These are phyloP conservation scores for Sporothrix variecibatus DNA, from an alignment of 2,329 filamentous ascomycete genomes.

Conservation along the genomic window DNA sequence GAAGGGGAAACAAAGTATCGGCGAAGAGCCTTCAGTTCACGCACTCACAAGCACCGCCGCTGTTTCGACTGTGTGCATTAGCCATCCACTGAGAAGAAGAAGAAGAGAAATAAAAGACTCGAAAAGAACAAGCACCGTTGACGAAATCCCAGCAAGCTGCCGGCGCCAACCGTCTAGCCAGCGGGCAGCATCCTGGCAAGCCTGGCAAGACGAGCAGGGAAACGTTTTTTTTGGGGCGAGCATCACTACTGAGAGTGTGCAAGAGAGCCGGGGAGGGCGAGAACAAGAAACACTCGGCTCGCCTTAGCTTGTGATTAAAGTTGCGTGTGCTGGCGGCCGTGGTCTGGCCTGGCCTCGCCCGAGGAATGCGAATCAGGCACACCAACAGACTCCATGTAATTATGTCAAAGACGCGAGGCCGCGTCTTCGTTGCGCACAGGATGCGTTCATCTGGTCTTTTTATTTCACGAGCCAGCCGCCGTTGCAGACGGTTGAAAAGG, in stretches of 20 bases:
- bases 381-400: not conserved
- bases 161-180: conserved; percentile 17
- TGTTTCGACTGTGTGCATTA: not conserved
- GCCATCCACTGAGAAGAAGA: not conserved
- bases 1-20: not conserved
- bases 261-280: not conserved
- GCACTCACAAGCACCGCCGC: not conserved
- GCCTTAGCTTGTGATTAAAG: conserved; percentile 8
- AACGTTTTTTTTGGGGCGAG: not conserved
- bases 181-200: conserved; percentile 5
- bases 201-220: not conserved
- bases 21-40: not conserved
- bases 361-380: not conserved
- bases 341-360: not conserved
- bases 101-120: not conserved
- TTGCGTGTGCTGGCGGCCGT: conserved; percentile 2
- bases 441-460: conserved; percentile 9
- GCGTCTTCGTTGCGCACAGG: not conserved
- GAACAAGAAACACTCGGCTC: not conserved
- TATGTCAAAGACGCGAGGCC: not conserved
- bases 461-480: not conserved
- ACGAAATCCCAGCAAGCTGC: conserved; percentile 5
- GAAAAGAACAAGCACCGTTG: not conserved
- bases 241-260: not conserved
- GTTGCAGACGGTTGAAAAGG: not conserved